Percentiles rank a stretch among this genome's conserved stretches.
phyloP scores from a whole-genome alignment of 495 filamentous ascomycete genomes.

The Aspergillus haitiensis region DNA sequence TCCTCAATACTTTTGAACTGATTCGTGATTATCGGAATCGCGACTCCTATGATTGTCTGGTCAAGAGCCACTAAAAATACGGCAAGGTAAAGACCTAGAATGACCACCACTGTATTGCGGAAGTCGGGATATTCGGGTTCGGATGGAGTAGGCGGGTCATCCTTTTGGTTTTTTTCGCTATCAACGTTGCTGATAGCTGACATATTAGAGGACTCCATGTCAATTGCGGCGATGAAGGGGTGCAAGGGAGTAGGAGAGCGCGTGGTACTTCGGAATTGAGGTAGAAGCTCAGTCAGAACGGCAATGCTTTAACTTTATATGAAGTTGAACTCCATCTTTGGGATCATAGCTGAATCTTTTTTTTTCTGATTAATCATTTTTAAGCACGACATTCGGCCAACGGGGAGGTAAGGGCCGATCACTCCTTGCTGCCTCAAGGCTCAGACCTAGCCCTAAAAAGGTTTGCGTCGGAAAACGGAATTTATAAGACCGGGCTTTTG shows the following conservation, averaged over 20 bases:
- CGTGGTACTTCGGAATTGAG: too few relatives aligned
- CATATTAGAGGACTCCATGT: not conserved
- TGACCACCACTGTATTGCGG: constrained; percentile 18
- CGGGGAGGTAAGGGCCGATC: not conserved
- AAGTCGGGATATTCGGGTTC: constrained; percentile 11
- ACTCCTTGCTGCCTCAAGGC: not conserved
- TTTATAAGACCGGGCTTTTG: not conserved
- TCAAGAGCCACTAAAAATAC: constrained; percentile 54
- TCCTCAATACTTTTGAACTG: constrained; percentile 43
- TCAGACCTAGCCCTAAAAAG: not conserved
- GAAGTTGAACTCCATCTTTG: not conserved
- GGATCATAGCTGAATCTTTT: not conserved
- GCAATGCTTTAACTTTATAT: too few relatives aligned
- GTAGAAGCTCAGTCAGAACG: too few relatives aligned
- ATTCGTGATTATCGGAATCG: constrained; percentile 42
- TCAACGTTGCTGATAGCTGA: not conserved
- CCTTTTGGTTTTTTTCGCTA: constrained; percentile 10
- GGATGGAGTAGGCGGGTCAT: not conserved
- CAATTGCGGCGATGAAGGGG: not conserved
- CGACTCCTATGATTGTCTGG: constrained; percentile 47
- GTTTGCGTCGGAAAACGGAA: not conserved
- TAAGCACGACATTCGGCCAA: not conserved
- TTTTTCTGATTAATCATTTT: not conserved
- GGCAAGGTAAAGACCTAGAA: constrained; percentile 39
- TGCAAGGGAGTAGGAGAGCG: not conserved